These are phyloP conservation scores for Bipolaris victoriae DNA, from an alignment of 2,329 filamentous ascomycete species.

Conservation along the genomic window DNA sequence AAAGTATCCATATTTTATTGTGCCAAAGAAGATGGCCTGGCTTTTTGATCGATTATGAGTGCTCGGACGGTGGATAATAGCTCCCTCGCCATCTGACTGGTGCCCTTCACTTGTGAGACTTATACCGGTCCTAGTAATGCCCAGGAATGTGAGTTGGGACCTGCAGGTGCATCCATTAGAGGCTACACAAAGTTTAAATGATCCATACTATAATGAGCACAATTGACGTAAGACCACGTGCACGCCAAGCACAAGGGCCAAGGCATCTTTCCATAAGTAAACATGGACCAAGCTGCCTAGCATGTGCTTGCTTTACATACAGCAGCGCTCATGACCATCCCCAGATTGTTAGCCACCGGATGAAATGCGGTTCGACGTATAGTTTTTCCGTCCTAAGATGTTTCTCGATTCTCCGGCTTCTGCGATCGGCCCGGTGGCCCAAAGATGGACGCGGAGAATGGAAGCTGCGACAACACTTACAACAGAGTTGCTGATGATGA, in stretches of 20 bases:
- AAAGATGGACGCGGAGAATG: not conserved
- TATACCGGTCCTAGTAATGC: too few relatives aligned
- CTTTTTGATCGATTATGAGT: too few relatives aligned
- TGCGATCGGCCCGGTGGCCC: slow-evolving; percentile 6
- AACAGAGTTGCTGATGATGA: not conserved
- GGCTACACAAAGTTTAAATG: too few relatives aligned
- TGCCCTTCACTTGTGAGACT: too few relatives aligned
- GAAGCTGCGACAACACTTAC: not conserved
- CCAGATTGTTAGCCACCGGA: slow-evolving; percentile 3
- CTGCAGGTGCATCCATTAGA: too few relatives aligned
- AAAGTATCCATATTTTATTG: too few relatives aligned
- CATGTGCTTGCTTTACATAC: not conserved
- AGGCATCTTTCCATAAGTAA: not conserved
- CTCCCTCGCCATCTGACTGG: too few relatives aligned
- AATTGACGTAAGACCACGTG: not conserved
- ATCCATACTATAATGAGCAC: too few relatives aligned
- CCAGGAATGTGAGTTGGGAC: too few relatives aligned
- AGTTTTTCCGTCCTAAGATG: not conserved
- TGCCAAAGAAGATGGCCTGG: too few relatives aligned
- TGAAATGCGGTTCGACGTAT: slow-evolving; percentile 5
- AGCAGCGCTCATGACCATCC: not conserved
- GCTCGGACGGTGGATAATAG: too few relatives aligned
- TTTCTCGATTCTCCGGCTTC: slow-evolving; percentile 1
- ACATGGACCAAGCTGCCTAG: not conserved
- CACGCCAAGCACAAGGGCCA: not conserved